Conservation (phyloP, 306 rosid species). For the Prunus padus region DNA sequence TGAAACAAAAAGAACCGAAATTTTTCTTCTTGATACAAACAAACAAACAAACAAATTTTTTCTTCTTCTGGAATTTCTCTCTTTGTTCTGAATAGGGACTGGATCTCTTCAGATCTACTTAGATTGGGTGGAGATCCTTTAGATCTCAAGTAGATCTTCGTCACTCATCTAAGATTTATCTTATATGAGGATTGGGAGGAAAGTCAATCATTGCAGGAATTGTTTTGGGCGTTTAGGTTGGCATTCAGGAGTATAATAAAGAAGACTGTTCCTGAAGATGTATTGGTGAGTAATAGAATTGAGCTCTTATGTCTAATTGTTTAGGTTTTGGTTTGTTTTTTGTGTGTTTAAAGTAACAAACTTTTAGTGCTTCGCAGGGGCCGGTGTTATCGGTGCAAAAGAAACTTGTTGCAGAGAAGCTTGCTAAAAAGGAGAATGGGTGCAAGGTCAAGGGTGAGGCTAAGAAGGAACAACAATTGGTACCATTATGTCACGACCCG, state of each 20-base stretch:
- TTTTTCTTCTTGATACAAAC: too few relatives aligned
- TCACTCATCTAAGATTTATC: too few relatives aligned
- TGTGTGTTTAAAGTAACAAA: background rate
- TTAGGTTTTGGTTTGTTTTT: background rate
- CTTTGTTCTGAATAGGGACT: too few relatives aligned
- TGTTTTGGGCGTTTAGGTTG: slow-evolving; percentile 38
- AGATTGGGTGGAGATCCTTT: too few relatives aligned
- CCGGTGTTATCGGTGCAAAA: slow-evolving; percentile 75
- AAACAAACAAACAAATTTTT: too few relatives aligned
- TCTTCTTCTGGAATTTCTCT: too few relatives aligned
- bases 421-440: slow-evolving; percentile 80
- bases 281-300: slow-evolving; percentile 48
- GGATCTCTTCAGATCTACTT: too few relatives aligned
- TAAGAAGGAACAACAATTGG: slow-evolving; percentile 80
- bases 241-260: slow-evolving; percentile 75
- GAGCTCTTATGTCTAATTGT: background rate
- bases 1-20: too few relatives aligned
- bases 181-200: too few relatives aligned
- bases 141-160: too few relatives aligned
- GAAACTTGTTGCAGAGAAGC: slow-evolving; percentile 83
- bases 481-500: slow-evolving; percentile 19
- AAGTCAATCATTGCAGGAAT: too few relatives aligned
- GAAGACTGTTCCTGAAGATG: slow-evolving; percentile 59
- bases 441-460: slow-evolving; percentile 61
- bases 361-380: slow-evolving; percentile 53